phyloP scores from a whole-genome alignment of 495 filamentous ascomycete genomes.

The Talaromyces ruber region DNA sequence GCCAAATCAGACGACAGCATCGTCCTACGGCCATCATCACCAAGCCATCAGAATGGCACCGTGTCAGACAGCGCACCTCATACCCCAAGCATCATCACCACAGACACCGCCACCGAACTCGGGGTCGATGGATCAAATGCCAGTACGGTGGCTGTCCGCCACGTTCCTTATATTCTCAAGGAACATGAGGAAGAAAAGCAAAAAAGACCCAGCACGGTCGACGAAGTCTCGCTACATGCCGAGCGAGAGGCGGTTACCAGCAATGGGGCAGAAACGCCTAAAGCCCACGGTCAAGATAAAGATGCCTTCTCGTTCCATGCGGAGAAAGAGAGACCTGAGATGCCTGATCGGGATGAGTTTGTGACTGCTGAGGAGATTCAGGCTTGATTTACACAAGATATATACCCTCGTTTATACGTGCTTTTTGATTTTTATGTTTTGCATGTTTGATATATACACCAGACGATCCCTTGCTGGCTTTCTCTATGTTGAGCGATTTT shows the following conservation, averaged over 20 bases:
- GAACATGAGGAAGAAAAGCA: background rate
- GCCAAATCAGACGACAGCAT: background rate
- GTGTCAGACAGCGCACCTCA: background rate
- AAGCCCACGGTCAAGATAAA: background rate
- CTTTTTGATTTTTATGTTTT: background rate
- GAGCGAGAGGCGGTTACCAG: background rate
- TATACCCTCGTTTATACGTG: background rate
- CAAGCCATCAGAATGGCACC: background rate
- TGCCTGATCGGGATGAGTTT: conserved; percentile 23
- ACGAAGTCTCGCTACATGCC: background rate
- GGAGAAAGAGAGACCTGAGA: conserved; percentile 16
- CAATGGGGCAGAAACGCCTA: background rate
- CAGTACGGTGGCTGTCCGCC: background rate
- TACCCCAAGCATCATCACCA: background rate
- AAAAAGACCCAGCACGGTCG: background rate
- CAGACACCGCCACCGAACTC: background rate
- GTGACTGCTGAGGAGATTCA: conserved; percentile 16
- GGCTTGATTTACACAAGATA: background rate
- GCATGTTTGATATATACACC: background rate
- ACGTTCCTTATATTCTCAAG: background rate
- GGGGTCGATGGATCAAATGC: background rate
- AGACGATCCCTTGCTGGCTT: background rate
- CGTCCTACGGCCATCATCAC: background rate
- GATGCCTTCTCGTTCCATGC: background rate
- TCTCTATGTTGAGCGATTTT: background rate